These are phyloP conservation scores for Lentinula edodes DNA, from an alignment of 768 basidiomycete genomes.

Conservation along the genomic window DNA sequence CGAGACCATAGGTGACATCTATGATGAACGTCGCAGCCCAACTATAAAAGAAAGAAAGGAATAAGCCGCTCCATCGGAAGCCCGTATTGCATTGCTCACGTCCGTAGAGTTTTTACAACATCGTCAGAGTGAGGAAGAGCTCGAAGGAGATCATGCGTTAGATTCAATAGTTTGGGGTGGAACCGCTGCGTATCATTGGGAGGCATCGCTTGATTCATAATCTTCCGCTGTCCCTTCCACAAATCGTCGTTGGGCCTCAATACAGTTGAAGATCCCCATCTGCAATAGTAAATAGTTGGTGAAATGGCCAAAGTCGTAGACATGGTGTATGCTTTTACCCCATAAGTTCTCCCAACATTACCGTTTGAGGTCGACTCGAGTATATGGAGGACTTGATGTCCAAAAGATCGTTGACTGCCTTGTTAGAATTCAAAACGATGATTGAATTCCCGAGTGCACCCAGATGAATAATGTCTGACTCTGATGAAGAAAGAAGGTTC, in stretches of 20 bases:
- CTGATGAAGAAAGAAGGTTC: not conserved
- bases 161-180: not conserved
- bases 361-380: conserved; percentile 4
- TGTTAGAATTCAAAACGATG: conserved; percentile 6
- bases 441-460: conserved; percentile 8
- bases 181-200: not conserved
- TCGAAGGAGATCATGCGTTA: conserved; percentile 1
- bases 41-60: not conserved
- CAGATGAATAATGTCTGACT: conserved; percentile 20
- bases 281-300: not conserved
- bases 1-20: conserved; percentile 23
- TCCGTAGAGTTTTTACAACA: not conserved
- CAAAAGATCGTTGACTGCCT: conserved; percentile 2
- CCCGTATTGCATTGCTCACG: not conserved
- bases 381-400: conserved; percentile 5
- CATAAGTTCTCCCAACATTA: conserved; percentile 8
- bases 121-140: not conserved
- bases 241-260: not conserved
- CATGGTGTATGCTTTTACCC: not conserved
- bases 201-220: not conserved
- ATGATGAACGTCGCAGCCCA: conserved; percentile 17
- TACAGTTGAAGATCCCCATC: not conserved
- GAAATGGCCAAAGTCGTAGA: not conserved
- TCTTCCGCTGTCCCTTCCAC: not conserved
- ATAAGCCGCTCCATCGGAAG: too few species aligned